Percentiles rank a stretch among this genome's conserved stretches.
Conservation (phyloP, 2,329 filamentous ascomycete species). For the Orbilia ellipsospora region DNA sequence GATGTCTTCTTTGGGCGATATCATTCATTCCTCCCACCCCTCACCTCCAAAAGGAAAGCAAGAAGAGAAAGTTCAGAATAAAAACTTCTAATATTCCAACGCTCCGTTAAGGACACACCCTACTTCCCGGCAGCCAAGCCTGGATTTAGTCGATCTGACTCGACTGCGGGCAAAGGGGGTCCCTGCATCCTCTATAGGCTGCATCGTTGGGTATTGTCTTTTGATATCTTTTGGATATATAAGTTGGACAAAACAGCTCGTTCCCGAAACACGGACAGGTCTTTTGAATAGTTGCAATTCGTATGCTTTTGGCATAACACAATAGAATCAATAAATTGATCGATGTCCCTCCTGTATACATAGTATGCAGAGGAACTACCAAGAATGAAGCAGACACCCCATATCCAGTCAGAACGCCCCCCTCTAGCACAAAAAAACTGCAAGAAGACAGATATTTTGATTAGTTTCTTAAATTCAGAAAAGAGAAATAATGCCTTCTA, state of each 20-base stretch:
- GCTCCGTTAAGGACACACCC: slow-evolving; percentile 82
- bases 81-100: slow-evolving; percentile 73
- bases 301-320: slow-evolving; percentile 23
- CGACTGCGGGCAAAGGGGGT: slow-evolving; percentile 69
- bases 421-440: slow-evolving; percentile 2
- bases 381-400: background rate
- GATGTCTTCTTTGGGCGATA: slow-evolving; percentile 54
- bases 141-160: background rate
- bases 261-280: slow-evolving; percentile 21
- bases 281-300: slow-evolving; percentile 16
- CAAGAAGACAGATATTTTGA: slow-evolving; percentile 1
- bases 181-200: slow-evolving; percentile 78
- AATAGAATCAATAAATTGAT: slow-evolving; percentile 34
- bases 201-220: slow-evolving; percentile 72
- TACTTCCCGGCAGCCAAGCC: slow-evolving; percentile 62
- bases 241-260: slow-evolving; percentile 10
- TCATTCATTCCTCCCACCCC: slow-evolving; percentile 17
- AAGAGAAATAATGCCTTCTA: slow-evolving; percentile 7
- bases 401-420: slow-evolving; percentile 57
- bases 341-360: background rate
- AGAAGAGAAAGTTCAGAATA: slow-evolving; percentile 57
- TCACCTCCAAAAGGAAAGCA: slow-evolving; percentile 27
- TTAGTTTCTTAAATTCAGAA: background rate
- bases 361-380: background rate
- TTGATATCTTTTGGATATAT: slow-evolving; percentile 10